Conservation (phyloP, 2,329 filamentous ascomycete genomes). For the Colletotrichum sp. region DNA sequence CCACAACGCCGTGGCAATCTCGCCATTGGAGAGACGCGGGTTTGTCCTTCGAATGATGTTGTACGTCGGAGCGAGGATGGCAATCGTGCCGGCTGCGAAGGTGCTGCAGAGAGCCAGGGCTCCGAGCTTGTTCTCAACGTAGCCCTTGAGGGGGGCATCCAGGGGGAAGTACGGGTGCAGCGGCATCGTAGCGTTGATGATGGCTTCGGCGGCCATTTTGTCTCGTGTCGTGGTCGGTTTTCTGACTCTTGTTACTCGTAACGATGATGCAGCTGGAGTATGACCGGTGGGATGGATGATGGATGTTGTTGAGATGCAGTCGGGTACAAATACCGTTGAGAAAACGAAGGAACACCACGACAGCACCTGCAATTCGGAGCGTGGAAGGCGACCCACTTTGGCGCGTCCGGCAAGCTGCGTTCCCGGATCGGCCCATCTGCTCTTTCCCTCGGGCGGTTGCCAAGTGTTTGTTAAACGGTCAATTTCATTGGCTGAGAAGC, state of each 20-base stretch:
- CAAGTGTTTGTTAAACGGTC: neutral
- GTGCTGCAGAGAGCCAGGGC: conserved; percentile 62
- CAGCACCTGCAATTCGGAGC: neutral
- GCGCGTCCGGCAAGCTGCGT: neutral
- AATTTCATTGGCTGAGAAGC: neutral
- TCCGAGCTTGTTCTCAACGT: conserved; percentile 69
- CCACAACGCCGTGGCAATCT: conserved; percentile 72
- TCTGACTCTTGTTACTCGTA: neutral
- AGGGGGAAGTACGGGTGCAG: conserved; percentile 75
- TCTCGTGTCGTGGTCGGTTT: neutral
- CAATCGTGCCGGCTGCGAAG: conserved; percentile 62
- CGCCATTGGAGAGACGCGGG: conserved; percentile 55
- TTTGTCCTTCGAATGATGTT: conserved; percentile 56
- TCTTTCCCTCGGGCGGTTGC: neutral
- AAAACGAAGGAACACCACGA: neutral
- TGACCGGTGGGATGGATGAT: neutral
- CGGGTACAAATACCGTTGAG: neutral
- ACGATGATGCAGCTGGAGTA: neutral
- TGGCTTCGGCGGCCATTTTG: neutral
- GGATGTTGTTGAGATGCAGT: neutral
- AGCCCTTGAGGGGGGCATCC: conserved; percentile 64
- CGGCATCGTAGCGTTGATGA: conserved; percentile 7
- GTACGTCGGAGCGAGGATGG: conserved; percentile 63
- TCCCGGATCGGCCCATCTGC: conserved; percentile 10
- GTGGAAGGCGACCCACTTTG: neutral